Percentiles rank a stretch among this genome's conserved stretches.
These are phyloP conservation scores for Tylopilus subfusipes DNA, from an alignment of 768 basidiomycete species.

Conservation along the genomic window DNA sequence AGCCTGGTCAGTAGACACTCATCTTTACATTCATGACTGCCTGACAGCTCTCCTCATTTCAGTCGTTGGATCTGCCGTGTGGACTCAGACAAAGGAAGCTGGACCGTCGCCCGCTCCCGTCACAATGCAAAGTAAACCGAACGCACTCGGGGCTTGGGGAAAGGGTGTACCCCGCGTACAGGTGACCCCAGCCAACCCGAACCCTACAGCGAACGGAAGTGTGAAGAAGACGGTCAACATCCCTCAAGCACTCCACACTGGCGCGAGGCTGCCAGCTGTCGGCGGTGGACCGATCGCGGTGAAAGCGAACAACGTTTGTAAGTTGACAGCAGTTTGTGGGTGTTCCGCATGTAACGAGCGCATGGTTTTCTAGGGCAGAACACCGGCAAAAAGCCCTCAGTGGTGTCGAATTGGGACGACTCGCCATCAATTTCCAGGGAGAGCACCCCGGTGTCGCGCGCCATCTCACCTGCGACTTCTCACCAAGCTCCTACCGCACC, in stretches of 20 bases:
- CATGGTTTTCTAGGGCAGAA: slow-evolving; percentile 16
- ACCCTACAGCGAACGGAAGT: slow-evolving; percentile 22
- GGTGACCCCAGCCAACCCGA: slow-evolving; percentile 1
- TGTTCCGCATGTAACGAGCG: neutral
- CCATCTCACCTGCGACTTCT: neutral
- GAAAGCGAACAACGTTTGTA: slow-evolving; percentile 30
- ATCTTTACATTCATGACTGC: neutral
- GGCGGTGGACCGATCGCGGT: slow-evolving; percentile 26
- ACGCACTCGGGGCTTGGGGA: slow-evolving; percentile 12
- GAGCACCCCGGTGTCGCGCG: slow-evolving; percentile 13
- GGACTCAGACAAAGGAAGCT: slow-evolving; percentile 20
- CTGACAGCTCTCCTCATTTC: neutral
- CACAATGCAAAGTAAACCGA: neutral
- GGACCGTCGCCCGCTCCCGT: neutral
- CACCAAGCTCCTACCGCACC: slow-evolving; percentile 6
- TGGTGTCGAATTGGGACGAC: slow-evolving; percentile 21
- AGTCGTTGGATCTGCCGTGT: slow-evolving; percentile 31
- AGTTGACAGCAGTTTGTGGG: slow-evolving; percentile 1
- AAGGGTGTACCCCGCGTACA: slow-evolving; percentile 17
- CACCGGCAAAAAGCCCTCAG: neutral
- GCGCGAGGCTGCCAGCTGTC: slow-evolving; percentile 21
- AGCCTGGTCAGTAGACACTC: slow-evolving; percentile 29
- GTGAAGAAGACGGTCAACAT: slow-evolving; percentile 10
- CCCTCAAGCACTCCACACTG: slow-evolving; percentile 4
- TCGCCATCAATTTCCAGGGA: slow-evolving; percentile 12